Conservation (phyloP, 306 rosid species). For the Fragaria nilgerrensis region DNA sequence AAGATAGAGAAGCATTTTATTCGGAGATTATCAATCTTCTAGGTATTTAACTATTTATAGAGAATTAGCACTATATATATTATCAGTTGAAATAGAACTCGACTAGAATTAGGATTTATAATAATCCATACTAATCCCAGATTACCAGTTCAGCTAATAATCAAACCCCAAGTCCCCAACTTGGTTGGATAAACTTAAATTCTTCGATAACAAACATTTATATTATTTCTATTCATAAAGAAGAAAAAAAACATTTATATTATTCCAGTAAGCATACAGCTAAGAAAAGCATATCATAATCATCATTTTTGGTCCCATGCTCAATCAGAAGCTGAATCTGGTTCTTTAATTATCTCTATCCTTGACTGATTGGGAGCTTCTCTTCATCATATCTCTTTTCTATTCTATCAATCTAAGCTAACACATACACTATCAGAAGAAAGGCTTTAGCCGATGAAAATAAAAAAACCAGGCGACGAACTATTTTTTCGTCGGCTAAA, state of each 20-base stretch:
- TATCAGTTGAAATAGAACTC: not conserved
- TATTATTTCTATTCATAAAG: too few species aligned
- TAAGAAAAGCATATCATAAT: constrained; percentile 21
- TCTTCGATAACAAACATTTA: too few species aligned
- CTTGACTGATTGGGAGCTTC: not conserved
- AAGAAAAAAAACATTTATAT: not conserved
- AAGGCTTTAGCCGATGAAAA: too few species aligned
- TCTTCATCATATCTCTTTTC: too few species aligned
- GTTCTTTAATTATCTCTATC: constrained; percentile 1
- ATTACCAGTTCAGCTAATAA: too few species aligned
- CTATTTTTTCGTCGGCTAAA: too few species aligned
- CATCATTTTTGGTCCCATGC: constrained; percentile 24
- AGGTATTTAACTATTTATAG: not conserved
- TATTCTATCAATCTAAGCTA: constrained; percentile 2
- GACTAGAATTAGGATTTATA: not conserved
- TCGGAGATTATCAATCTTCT: not conserved
- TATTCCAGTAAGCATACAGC: constrained; percentile 22
- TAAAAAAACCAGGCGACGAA: too few species aligned
- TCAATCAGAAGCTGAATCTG: constrained; percentile 10
- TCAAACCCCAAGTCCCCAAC: too few species aligned
- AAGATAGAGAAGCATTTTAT: too few species aligned
- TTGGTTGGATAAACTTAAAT: too few species aligned
- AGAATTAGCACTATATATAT: not conserved
- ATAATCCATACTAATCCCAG: not conserved
- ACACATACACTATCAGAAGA: too few species aligned